Evolutionary conservation across 257 asterid genomes (phyloP).

Genomic region (Misopates orontium): DNA sequence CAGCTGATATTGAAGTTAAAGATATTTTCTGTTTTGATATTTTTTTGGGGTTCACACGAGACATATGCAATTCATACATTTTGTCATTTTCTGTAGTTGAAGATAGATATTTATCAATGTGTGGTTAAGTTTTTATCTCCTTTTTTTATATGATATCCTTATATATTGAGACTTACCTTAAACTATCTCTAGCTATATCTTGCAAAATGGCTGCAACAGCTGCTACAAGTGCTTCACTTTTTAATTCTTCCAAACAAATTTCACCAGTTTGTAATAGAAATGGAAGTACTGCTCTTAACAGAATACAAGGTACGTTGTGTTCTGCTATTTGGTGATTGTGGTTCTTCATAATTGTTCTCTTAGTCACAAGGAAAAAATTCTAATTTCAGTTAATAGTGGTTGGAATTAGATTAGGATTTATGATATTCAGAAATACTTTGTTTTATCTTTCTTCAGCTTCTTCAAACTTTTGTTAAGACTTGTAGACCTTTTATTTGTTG

Average conservation of each 20-base stretch:
- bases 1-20: slow-evolving; percentile 28
- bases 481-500: too few relatives aligned
- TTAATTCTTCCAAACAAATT: slow-evolving; percentile 53
- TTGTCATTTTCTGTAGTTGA: slow-evolving; percentile 37
- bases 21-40: slow-evolving; percentile 13
- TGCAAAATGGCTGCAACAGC: slow-evolving; percentile 47
- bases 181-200: neutral
- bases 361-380: too few relatives aligned
- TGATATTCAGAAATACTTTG: too few relatives aligned
- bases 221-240: slow-evolving; percentile 48
- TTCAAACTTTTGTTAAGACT: too few relatives aligned
- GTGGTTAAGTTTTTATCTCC: slow-evolving; percentile 39
- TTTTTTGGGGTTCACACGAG: neutral
- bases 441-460: too few relatives aligned
- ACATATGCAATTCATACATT: slow-evolving; percentile 18
- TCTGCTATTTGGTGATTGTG: too few relatives aligned
- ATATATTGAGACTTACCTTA: slow-evolving; percentile 16
- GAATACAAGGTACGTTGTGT: slow-evolving; percentile 27
- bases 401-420: too few relatives aligned
- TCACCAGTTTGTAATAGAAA: slow-evolving; percentile 34
- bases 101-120: slow-evolving; percentile 27
- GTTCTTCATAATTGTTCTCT: too few relatives aligned
- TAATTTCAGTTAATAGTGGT: too few relatives aligned
- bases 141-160: slow-evolving; percentile 29
- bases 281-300: slow-evolving; percentile 23